These are phyloP conservation scores for Leptographium radiaticola DNA, from an alignment of 2,329 filamentous ascomycete genomes.

Conservation along the genomic window DNA sequence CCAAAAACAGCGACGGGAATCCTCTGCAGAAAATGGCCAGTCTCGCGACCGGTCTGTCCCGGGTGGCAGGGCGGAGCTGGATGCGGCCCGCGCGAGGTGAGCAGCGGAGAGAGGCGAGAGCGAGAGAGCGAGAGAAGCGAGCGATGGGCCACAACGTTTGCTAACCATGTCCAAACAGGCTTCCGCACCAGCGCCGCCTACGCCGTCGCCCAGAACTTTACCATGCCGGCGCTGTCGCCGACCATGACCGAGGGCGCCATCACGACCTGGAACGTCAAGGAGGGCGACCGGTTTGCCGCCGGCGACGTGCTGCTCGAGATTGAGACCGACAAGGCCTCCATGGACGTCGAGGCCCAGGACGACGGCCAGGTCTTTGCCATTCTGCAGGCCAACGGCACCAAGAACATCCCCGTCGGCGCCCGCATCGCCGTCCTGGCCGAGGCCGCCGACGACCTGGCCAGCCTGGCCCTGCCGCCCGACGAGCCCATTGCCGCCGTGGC, in stretches of 20 bases:
- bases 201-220: conserved; percentile 72
- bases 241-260: conserved; percentile 95
- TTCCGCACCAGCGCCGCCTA: conserved; percentile 49
- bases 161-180: no score
- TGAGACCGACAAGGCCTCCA: conserved; percentile 87
- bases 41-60: conserved; percentile 11
- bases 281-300: conserved; percentile 69
- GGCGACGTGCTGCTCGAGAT: conserved; percentile 85
- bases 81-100: conserved; percentile 7
- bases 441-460: conserved; percentile 62
- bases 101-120: neutral
- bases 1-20: no score
- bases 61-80: conserved; percentile 10
- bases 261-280: conserved; percentile 71
- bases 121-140: neutral
- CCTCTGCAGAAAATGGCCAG: conserved; percentile 6
- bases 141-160: neutral
- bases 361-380: conserved; percentile 82
- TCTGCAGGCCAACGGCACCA: conserved; percentile 57
- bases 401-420: conserved; percentile 63
- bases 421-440: conserved; percentile 78
- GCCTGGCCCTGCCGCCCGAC: conserved; percentile 63
- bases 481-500: conserved; percentile 23
- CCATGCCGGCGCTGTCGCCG: conserved; percentile 81
- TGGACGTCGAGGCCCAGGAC: conserved; percentile 90